These are phyloP conservation scores for Pyrus hybrid DNA, from an alignment of 331 rosid genomes.

Conservation along the genomic window DNA sequence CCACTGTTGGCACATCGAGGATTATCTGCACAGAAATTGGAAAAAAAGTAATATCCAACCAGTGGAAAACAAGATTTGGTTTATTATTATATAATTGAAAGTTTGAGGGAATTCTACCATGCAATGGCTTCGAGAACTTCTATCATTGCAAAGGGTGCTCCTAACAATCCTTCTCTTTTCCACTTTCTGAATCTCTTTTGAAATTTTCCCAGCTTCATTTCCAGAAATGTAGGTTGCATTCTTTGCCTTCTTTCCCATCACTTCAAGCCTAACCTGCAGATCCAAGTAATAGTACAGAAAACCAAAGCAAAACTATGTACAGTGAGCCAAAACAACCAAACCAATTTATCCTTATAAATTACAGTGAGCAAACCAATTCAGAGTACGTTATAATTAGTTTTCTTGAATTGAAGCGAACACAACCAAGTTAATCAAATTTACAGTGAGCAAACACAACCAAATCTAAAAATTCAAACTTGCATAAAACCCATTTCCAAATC, in stretches of 20 bases:
- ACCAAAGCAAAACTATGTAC: neutral
- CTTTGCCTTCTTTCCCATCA: slow-evolving; percentile 99
- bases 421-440: neutral
- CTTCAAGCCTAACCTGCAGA: slow-evolving; percentile 87
- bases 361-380: too few relatives aligned
- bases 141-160: slow-evolving; percentile 93
- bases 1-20: slow-evolving; percentile 91
- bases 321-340: neutral
- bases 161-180: slow-evolving; percentile 93
- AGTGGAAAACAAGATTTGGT: neutral
- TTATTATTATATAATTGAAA: neutral
- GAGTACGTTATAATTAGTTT: neutral
- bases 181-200: slow-evolving; percentile 96
- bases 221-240: slow-evolving; percentile 93
- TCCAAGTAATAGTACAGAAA: neutral
- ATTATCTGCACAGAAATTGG: slow-evolving; percentile 46
- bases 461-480: neutral
- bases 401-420: neutral
- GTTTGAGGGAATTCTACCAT: slow-evolving; percentile 41
- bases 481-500: neutral
- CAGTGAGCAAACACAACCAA: neutral
- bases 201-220: slow-evolving; percentile 91
- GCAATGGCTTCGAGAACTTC: slow-evolving; percentile 99
- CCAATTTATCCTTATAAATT: neutral
- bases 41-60: slow-evolving; percentile 7